Base-by-base conservation (phyloP, 805 yeast species). In the Ogataea trehalophila region DNA sequence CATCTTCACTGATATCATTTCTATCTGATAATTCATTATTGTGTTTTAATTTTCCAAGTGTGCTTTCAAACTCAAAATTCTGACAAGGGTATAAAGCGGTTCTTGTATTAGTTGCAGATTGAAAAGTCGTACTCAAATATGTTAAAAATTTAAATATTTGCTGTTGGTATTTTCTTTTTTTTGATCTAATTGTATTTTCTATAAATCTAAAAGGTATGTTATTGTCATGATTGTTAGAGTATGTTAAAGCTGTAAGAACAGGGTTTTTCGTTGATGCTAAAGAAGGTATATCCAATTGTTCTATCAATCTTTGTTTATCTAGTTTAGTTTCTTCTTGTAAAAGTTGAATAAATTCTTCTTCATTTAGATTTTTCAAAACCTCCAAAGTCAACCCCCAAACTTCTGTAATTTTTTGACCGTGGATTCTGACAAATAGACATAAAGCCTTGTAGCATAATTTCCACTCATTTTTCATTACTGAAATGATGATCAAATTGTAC, bases 361-460 rank as follows among this genome's bases (percentile, higher is more conserved):
- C 58, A 46, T 59, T 62, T 41, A 63, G 41, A 22, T 59, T 46
- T 33, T 58, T 56, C 20, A 84, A 57, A 5, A 84, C 77, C 49
- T 79, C 83, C 5, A 80, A 61, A 0, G 86, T 90, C 0, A 83
- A 35, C 0, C 85, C 77, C 91, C 91, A 85, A 11, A 83, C 58
- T 3, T 75, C 64, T 45, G 80, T 67, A 6, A 83, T 59, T 58
- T 85, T 87, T 11, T 78, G 70, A 1, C 61, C 61, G 1, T 76
- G 76, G 1, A 76, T 54, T 44, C 84, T 61, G 3, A 81, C 59
- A 20, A 85, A 59, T 2, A 79, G 45, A 9, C 78, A 61, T 53
- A 80, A 80, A 7, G 79, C 64, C 45, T 71, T 71, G 55, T 78
- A 80, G 0, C 87, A 85, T 15, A 69, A 40, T 6, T 60, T 55